Percentiles rank a stretch among this genome's conserved stretches.
These are phyloP conservation scores for Nannochloropsis granulata DNA, from an alignment of 108 stramenopile species.

Conservation along the genomic window DNA sequence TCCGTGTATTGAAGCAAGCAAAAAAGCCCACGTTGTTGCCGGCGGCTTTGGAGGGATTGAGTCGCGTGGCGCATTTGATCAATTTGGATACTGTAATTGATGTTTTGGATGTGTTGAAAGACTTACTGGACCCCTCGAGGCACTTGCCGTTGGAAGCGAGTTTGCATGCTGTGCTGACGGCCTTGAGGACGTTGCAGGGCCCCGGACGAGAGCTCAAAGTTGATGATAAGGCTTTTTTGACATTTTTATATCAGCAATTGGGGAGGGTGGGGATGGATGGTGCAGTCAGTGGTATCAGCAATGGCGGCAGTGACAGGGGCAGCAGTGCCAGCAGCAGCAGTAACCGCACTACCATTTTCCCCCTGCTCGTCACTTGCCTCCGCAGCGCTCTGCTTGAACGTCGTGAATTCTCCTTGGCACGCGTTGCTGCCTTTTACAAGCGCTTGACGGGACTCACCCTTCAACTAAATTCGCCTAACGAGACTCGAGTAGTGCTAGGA, in stretches of 20 bases:
- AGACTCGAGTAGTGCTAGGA: background rate
- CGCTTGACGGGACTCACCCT: slow-evolving; percentile 20
- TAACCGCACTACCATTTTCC: background rate
- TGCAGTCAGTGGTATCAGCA: background rate
- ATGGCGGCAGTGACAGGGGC: background rate
- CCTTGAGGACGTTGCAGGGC: slow-evolving; percentile 32
- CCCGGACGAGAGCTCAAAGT: slow-evolving; percentile 35
- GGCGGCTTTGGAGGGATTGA: slow-evolving; percentile 35
- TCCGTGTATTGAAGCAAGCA: slow-evolving; percentile 25
- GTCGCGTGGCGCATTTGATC: slow-evolving; percentile 32
- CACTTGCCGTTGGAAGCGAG: slow-evolving; percentile 11
- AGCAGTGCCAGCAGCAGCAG: background rate
- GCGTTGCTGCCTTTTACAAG: slow-evolving; percentile 22
- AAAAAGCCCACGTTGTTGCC: slow-evolving; percentile 24
- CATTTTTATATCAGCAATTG: background rate
- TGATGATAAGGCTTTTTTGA: background rate
- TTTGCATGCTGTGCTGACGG: slow-evolving; percentile 28
- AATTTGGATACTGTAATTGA: slow-evolving; percentile 35
- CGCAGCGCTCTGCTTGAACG: slow-evolving; percentile 13
- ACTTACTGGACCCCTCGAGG: background rate
- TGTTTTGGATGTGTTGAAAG: slow-evolving; percentile 25
- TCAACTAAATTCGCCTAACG: slow-evolving; percentile 6
- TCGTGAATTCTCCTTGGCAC: slow-evolving; percentile 24
- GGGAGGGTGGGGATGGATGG: background rate
- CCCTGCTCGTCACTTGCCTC: slow-evolving; percentile 18